phyloP scores from a whole-genome alignment of 257 asterid genomes.

The Rauvolfia tetraphylla region DNA sequence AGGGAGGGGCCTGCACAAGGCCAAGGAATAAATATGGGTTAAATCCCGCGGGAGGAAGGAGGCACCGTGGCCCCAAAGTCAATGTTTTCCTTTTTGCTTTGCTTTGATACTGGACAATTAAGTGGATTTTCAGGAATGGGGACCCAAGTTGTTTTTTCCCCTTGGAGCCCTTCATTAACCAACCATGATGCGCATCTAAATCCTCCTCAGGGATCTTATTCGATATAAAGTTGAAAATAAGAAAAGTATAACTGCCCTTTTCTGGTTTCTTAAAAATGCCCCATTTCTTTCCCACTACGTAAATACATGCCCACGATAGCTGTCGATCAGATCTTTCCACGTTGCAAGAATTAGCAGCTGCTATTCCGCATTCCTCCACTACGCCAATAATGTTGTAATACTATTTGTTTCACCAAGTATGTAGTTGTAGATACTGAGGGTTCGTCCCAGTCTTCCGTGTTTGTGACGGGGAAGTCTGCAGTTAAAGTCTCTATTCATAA shows the following conservation, averaged over 20 bases:
- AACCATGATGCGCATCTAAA: background rate
- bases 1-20: background rate
- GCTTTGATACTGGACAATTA: constrained; percentile 6
- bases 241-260: background rate
- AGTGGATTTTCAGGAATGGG: background rate
- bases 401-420: too few species aligned
- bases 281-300: too few species aligned
- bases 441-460: too few species aligned
- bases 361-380: too few species aligned
- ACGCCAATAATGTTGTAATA: too few species aligned
- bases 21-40: background rate
- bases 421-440: too few species aligned
- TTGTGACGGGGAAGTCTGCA: too few species aligned
- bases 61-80: constrained; percentile 11
- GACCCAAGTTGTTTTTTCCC: background rate
- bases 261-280: background rate
- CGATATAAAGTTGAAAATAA: background rate
- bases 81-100: background rate
- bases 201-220: constrained; percentile 3
- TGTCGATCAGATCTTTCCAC: too few species aligned
- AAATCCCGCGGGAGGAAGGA: background rate
- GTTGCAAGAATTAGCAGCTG: too few species aligned
- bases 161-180: background rate
- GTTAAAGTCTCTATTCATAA: too few species aligned
- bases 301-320: too few species aligned